phyloP scores from a whole-genome alignment of 331 rosid species.

The Erythrophleum ivorense region DNA sequence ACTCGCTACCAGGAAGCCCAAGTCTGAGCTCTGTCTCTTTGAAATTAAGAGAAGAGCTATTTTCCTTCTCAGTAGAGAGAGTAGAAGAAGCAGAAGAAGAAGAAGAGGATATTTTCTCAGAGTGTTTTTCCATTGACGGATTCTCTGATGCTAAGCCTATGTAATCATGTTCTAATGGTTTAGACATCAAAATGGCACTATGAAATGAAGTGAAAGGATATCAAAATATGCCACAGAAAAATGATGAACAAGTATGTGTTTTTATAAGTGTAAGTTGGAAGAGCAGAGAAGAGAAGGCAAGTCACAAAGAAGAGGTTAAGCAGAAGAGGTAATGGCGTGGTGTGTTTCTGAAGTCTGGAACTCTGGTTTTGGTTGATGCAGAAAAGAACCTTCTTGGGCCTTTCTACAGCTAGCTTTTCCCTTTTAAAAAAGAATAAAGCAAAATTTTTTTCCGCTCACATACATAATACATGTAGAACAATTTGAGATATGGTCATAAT shows the following conservation, averaged over 20 bases:
- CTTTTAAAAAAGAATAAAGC: not conserved
- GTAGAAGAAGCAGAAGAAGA: slow-evolving; percentile 57
- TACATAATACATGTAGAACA: not conserved
- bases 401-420: slow-evolving; percentile 45
- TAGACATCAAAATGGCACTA: slow-evolving; percentile 60
- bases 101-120: slow-evolving; percentile 56
- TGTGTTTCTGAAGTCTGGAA: slow-evolving; percentile 27
- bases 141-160: slow-evolving; percentile 72
- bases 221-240: slow-evolving; percentile 12
- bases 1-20: slow-evolving; percentile 80
- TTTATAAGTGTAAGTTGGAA: not conserved
- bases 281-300: slow-evolving; percentile 27
- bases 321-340: slow-evolving; percentile 25
- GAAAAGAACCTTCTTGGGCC: slow-evolving; percentile 61
- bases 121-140: slow-evolving; percentile 69
- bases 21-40: slow-evolving; percentile 95
- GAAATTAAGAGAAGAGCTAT: slow-evolving; percentile 59
- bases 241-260: not conserved
- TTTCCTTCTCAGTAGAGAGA: slow-evolving; percentile 54
- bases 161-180: slow-evolving; percentile 78
- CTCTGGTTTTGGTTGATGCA: slow-evolving; percentile 61
- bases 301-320: slow-evolving; percentile 16
- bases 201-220: not conserved
- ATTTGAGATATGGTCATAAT: not conserved
- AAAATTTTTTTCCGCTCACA: not conserved